phyloP scores from a whole-genome alignment of 495 filamentous ascomycete species.

The Talaromyces adpressus region DNA sequence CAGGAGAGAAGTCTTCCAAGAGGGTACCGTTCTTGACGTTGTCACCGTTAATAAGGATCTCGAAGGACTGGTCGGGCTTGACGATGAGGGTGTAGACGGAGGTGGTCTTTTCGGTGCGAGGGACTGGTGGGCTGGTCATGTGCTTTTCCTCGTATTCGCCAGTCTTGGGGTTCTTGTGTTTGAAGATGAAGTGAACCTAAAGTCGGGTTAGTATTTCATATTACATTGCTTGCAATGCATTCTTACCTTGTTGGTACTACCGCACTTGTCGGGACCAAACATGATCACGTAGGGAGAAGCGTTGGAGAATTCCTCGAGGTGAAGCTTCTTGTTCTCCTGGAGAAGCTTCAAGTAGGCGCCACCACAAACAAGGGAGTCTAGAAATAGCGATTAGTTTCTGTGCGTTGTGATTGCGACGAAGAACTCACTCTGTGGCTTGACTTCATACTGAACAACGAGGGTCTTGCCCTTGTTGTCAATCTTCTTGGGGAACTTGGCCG shows the following conservation, averaged over 20 bases:
- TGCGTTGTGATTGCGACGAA: background rate
- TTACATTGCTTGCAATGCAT: background rate
- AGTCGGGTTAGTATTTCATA: background rate
- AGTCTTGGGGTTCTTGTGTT: slow-evolving; percentile 99
- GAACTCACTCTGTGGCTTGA: slow-evolving; percentile 92
- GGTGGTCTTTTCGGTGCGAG: slow-evolving; percentile 82
- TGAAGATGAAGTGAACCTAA: slow-evolving; percentile 98
- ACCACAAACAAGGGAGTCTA: slow-evolving; percentile 94
- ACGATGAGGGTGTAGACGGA: slow-evolving; percentile 95
- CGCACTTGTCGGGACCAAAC: slow-evolving; percentile 99
- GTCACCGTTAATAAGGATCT: slow-evolving; percentile 85
- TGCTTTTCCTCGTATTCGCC: slow-evolving; percentile 99
- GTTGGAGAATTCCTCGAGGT: slow-evolving; percentile 97
- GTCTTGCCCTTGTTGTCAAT: slow-evolving; percentile 96
- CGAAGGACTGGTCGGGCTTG: slow-evolving; percentile 88
- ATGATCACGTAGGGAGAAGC: slow-evolving; percentile 97
- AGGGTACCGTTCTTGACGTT: slow-evolving; percentile 81
- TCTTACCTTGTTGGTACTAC: slow-evolving; percentile 91
- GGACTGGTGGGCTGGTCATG: slow-evolving; percentile 73
- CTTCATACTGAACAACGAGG: slow-evolving; percentile 97
- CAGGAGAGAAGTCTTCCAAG: slow-evolving; percentile 85
- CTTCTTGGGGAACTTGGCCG: slow-evolving; percentile 94
- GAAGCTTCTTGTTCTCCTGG: slow-evolving; percentile 93
- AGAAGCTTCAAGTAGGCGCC: slow-evolving; percentile 99
- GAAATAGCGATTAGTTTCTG: slow-evolving; percentile 11